Base-by-base conservation (phyloP, 164 flowering plant species). In the Taxillus chinensis region DNA sequence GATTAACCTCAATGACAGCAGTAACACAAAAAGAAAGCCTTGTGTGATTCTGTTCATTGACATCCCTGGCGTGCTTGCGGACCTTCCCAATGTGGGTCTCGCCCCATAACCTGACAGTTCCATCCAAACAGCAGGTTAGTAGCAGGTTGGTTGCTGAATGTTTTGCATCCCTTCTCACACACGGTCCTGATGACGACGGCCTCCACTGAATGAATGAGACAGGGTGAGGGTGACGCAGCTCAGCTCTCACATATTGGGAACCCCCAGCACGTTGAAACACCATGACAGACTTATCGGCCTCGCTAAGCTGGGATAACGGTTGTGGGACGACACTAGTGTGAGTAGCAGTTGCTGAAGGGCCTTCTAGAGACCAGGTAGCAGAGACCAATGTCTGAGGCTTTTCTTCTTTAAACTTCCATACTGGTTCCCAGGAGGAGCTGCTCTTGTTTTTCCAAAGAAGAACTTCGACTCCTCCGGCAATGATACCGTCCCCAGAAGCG, bases 401-500 rank as follows among this genome's bases (percentile, higher is more conserved):
- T 52, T 87, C 83, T 58, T 75, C 53, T 66, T 61, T 75, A 58
- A 73, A 82, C 73, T 83, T 86, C 97, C 96, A 86, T 60, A 86
- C 85, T 67, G 81, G 77, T 77, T 91, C 97, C 99, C 99, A 95
- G 2, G 72, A 71, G 2, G 72, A 71, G 59, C 45, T 79, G 57
- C 62, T 58, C 50, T 73, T 84, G 65, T 71, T 83, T 68, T 75
- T 91, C 99, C 97, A 95, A 58, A 87, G 52, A 13, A 85, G 82
- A 63, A 91, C 85, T 66, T 91, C 96, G 4, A 70, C 64, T 52
- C 99, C 99, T 40, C 77, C 91, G 27, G 92, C 62, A 74, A 95
- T 64, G 63, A 95, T 77, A 54, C 99, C 99, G 75, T 91, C 97
- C 15, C 99, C 97, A 3, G 93, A 87, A 10, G 81, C 89, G n/a